Evolutionary conservation across 805 yeast species (phyloP), one percentile per base, ranked within the genome.

Genomic region (Cyberlindnera mrakii): DNA sequence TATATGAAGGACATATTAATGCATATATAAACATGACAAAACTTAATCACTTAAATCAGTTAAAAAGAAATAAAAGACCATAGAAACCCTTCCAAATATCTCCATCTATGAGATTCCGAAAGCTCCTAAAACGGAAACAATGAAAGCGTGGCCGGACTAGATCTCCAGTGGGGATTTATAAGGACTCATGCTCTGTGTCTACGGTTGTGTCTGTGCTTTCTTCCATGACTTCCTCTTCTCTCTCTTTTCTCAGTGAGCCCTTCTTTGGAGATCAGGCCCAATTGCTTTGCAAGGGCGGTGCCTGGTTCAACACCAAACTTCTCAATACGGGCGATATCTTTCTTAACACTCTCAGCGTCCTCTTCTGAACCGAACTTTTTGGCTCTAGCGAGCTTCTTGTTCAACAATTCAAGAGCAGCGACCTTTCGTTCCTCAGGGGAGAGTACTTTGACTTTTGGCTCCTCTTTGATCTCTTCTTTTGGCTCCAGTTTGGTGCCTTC

Each of bases 301-400:
- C 80, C 80, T 30, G 71, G 60, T 48, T 80, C 83, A 39, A 87
- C 77, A 25, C 97, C 98, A 59, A 88, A 90, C 67, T 86, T 88
- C 60, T 82, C 82, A 49, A 89, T 78, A 59, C 96, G 77, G 31
- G 71, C 71, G 53, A 88, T 67, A 47, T 77, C 81, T 48, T 76
- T 78, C 56, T 77, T 77, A 38, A 84, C 76, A 17, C 68, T 71
- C 32, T 70, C 70, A 20, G 76, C 74, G 13, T 66, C 65, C 19
- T 46, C 57, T 41, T 81, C 88, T 5, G 44, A 25, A 18, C 91
- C 93, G 54, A 89, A 90, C 61, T 86, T 85, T 58, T 77, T 77
- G 15, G 89, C 84, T 55, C 97, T 75, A 39, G 68, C 69, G 43
- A 88, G 72, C 58, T 83, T 84, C 55, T 78, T 78, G 45, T 70